A percentile compares a stretch with the other conserved stretches of the same genome.
Evolutionary conservation across 2,329 filamentous ascomycete genomes (phyloP).

Genomic region (Fusarium scirpi): DNA sequence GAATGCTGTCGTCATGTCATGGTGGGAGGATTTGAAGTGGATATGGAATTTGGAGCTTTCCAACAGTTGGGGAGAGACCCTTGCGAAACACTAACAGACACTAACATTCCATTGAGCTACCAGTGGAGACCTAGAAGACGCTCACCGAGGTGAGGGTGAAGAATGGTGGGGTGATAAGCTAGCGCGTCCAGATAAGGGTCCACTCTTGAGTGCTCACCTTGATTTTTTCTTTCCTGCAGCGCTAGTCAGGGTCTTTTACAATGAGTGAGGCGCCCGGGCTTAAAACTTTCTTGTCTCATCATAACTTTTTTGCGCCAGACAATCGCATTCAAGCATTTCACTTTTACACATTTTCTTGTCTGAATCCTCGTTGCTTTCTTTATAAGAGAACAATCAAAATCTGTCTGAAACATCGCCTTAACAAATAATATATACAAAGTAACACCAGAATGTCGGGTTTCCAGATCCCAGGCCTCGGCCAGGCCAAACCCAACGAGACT

Average conservation of each 20-base stretch:
- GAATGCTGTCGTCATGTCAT: slow-evolving; percentile 46
- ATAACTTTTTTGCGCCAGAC: slow-evolving; percentile 31
- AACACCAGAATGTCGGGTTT: slow-evolving; percentile 55
- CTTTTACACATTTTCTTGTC: too few species aligned
- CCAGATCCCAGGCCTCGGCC: slow-evolving; percentile 58
- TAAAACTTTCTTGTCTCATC: slow-evolving; percentile 20
- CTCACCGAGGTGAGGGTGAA: slow-evolving; percentile 39
- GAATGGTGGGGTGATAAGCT: slow-evolving; percentile 35
- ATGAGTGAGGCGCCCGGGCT: neutral
- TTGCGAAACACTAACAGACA: slow-evolving; percentile 4
- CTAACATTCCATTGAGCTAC: slow-evolving; percentile 5
- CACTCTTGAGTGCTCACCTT: slow-evolving; percentile 49
- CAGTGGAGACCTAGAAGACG: slow-evolving; percentile 1
- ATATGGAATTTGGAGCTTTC: slow-evolving; percentile 41
- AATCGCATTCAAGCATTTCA: neutral
- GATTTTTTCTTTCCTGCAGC: slow-evolving; percentile 47
- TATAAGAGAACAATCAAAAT: neutral
- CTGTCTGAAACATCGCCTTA: neutral
- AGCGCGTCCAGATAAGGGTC: slow-evolving; percentile 18
- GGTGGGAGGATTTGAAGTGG: slow-evolving; percentile 30
- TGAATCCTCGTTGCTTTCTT: neutral
- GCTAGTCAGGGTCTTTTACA: slow-evolving; percentile 33
- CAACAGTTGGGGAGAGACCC: slow-evolving; percentile 46
- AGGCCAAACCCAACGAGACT: slow-evolving; percentile 58
- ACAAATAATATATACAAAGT: neutral